phyloP scores from a whole-genome alignment of 2,329 filamentous ascomycete species.

The Aspergillus brunneoviolaceus region DNA sequence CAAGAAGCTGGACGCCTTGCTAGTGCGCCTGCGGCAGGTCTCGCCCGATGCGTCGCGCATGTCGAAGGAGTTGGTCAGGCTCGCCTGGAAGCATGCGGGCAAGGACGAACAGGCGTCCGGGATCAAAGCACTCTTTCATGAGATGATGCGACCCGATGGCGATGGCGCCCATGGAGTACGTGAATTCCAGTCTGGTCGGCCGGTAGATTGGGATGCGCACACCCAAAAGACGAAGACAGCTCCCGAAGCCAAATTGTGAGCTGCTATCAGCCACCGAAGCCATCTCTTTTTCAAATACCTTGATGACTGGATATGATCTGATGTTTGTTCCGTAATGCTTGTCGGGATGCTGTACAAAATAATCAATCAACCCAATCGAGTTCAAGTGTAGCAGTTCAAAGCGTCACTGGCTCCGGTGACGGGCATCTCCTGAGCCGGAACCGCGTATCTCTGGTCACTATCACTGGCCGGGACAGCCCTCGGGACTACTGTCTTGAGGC shows the following conservation, averaged over 20 bases:
- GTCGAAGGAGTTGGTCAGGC: constrained; percentile 36
- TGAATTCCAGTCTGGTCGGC: constrained; percentile 23
- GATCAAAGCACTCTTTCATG: constrained; percentile 25
- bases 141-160: constrained; percentile 29
- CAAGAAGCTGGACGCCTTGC: background rate
- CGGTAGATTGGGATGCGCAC: constrained; percentile 28
- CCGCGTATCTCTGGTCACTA: no score
- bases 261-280: background rate
- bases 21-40: constrained; percentile 9
- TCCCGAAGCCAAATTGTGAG: constrained; percentile 8
- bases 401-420: no score
- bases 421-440: no score
- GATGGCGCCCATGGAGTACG: constrained; percentile 25
- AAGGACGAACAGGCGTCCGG: constrained; percentile 19
- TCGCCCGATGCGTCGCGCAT: constrained; percentile 33
- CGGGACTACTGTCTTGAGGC: no score
- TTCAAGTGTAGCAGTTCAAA: no score
- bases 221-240: background rate
- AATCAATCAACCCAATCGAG: no score
- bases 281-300: no score
- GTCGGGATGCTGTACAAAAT: no score
- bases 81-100: constrained; percentile 27
- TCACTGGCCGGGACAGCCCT: no score
- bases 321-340: no score
- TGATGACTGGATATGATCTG: no score